phyloP scores from a whole-genome alignment of 169 alveolate species.

The Plasmodium adleri region DNA sequence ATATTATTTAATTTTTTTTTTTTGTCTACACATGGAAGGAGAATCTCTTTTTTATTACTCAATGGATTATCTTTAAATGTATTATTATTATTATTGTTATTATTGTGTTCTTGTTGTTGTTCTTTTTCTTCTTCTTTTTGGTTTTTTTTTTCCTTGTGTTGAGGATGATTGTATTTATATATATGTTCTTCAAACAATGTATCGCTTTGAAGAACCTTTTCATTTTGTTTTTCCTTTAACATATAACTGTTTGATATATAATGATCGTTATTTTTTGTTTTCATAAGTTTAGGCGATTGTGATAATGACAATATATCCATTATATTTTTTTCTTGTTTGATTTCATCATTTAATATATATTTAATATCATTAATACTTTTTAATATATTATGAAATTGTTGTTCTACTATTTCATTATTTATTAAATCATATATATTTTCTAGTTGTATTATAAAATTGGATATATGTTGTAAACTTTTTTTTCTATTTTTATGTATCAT shows the following conservation, averaged over 20 bases:
- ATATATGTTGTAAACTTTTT: conserved; percentile 7
- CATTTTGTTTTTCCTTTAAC: neutral
- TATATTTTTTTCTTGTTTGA: conserved; percentile 4
- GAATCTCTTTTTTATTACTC: neutral
- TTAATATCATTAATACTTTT: conserved; percentile 11
- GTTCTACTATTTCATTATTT: conserved; percentile 33
- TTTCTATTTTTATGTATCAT: conserved; percentile 29
- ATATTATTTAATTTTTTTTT: neutral
- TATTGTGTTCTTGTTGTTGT: neutral
- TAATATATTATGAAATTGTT: conserved; percentile 19
- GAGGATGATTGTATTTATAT: neutral
- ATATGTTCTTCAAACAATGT: neutral
- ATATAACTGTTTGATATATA: neutral
- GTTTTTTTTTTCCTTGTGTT: neutral
- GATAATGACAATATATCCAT: neutral
- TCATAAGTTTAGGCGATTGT: neutral
- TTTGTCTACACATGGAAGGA: neutral
- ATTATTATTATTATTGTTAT: neutral
- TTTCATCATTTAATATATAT: conserved; percentile 14
- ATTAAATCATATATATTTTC: conserved; percentile 50
- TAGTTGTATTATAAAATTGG: conserved; percentile 5
- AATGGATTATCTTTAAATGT: neutral
- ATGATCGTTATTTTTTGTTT: neutral
- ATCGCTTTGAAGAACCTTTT: neutral
- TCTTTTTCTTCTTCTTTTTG: neutral